phyloP scores from a whole-genome alignment of 208 protist genomes.

The Hexamita inflata region DNA sequence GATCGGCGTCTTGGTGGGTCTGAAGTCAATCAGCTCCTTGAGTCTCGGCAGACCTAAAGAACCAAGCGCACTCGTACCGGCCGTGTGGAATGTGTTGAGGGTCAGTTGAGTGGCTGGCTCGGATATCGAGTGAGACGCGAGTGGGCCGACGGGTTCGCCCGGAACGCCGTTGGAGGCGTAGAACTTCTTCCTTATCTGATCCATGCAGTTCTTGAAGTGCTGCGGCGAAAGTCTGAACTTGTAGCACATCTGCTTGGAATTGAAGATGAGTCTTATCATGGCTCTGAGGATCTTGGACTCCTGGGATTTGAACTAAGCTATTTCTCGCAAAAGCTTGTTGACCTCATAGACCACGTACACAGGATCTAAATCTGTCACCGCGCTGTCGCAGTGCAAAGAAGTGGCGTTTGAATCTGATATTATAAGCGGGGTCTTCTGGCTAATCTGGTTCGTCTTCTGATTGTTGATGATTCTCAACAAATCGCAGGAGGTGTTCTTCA shows the following conservation, averaged over 20 bases:
- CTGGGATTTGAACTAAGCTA: not conserved
- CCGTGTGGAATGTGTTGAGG: conserved; percentile 99
- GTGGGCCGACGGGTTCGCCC: conserved; percentile 87
- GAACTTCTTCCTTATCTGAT: conserved; percentile 80
- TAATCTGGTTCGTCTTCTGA: no score
- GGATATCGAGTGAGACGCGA: conserved; percentile 94
- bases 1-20: conserved; percentile 73
- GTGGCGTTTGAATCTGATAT: no score
- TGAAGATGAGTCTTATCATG: conserved; percentile 71
- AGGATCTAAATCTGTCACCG: no score
- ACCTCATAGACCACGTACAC: conserved; percentile 26
- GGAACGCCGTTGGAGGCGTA: conserved; percentile 68
- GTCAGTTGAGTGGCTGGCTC: conserved; percentile 99
- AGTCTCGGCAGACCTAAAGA: conserved; percentile 96
- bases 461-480: no score
- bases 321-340: not conserved
- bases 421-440: no score
- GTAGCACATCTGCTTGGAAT: conserved; percentile 72
- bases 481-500: no score
- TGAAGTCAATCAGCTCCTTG: conserved; percentile 93
- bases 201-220: conserved; percentile 84
- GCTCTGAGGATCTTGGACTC: conserved; percentile 38
- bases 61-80: conserved; percentile 93
- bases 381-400: no score
- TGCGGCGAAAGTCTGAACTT: conserved; percentile 72